Conservation (phyloP, 805 yeast genomes). For the Yarrowia sp. region DNA sequence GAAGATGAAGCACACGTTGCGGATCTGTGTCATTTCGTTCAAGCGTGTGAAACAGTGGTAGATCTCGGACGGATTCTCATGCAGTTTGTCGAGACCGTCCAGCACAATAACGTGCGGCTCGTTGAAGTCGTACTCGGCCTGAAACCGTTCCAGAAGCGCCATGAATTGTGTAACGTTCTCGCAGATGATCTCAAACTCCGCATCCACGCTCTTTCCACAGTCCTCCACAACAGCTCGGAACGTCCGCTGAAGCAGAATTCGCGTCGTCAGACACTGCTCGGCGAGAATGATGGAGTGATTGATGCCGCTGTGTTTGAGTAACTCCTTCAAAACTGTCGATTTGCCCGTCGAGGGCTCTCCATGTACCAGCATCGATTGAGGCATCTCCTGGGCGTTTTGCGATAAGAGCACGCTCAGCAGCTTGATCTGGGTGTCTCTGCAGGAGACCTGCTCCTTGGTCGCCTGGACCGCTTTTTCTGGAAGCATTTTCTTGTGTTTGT, state of each 20-base stretch:
- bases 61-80: conserved; percentile 44
- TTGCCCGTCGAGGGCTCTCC: conserved; percentile 54
- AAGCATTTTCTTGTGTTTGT: no score
- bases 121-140: conserved; percentile 37
- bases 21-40: conserved; percentile 43
- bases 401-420: conserved; percentile 31
- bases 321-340: conserved; percentile 41
- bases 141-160: conserved; percentile 42
- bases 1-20: conserved; percentile 45
- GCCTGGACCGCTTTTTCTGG: neutral
- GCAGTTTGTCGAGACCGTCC: conserved; percentile 51
- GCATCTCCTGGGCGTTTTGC: conserved; percentile 31
- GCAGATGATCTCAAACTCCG: conserved; percentile 35
- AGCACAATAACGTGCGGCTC: conserved; percentile 50
- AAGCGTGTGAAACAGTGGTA: conserved; percentile 45
- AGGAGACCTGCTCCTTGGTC: neutral
- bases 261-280: conserved; percentile 50
- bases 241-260: conserved; percentile 49
- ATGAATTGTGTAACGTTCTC: conserved; percentile 48
- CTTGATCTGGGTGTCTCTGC: conserved; percentile 31
- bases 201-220: conserved; percentile 38
- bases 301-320: conserved; percentile 37
- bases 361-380: conserved; percentile 45
- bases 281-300: conserved; percentile 45
- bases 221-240: conserved; percentile 43